Conservation (phyloP, 73 alveolate species). For the Tetrahymena borealis region DNA sequence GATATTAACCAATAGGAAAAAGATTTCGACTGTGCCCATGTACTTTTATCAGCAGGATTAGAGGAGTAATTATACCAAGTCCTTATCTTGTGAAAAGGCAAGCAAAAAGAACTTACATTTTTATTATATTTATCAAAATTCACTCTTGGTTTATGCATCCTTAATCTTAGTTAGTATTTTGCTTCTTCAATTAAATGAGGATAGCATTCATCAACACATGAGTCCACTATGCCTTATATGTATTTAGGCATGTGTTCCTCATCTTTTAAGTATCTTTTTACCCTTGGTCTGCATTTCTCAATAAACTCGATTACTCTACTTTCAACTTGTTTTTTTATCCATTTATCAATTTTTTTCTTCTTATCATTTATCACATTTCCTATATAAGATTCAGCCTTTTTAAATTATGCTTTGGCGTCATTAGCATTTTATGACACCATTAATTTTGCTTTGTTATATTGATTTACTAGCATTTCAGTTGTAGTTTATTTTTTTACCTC, state of each 20-base stretch:
- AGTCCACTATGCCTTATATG: slow-evolving; percentile 11
- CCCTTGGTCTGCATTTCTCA: slow-evolving; percentile 25
- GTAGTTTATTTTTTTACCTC: no score
- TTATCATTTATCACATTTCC: no score
- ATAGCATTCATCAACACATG: slow-evolving; percentile 27
- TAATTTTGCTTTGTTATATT: no score
- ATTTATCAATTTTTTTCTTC: slow-evolving; percentile 5
- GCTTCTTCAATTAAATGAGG: slow-evolving; percentile 38
- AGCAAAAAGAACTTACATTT: not conserved
- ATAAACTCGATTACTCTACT: slow-evolving; percentile 1
- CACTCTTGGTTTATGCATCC: slow-evolving; percentile 14
- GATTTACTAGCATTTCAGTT: no score
- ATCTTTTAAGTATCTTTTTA: slow-evolving; percentile 9
- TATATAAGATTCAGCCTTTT: no score
- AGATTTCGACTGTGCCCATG: slow-evolving; percentile 22
- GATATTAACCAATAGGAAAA: slow-evolving; percentile 35
- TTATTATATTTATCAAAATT: slow-evolving; percentile 1
- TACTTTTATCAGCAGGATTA: slow-evolving; percentile 21
- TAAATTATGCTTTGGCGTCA: no score
- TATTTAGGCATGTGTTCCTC: slow-evolving; percentile 39
- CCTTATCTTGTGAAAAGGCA: slow-evolving; percentile 11
- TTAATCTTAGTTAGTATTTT: slow-evolving; percentile 19
- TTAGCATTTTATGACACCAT: no score
- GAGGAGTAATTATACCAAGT: slow-evolving; percentile 26
- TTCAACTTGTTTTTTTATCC: slow-evolving; percentile 30